Evolutionary conservation across 1,284 basidiomycete species (phyloP), one percentile per base, ranked within the genome.

Genomic region (Erythrobasidium hasegawianum): DNA sequence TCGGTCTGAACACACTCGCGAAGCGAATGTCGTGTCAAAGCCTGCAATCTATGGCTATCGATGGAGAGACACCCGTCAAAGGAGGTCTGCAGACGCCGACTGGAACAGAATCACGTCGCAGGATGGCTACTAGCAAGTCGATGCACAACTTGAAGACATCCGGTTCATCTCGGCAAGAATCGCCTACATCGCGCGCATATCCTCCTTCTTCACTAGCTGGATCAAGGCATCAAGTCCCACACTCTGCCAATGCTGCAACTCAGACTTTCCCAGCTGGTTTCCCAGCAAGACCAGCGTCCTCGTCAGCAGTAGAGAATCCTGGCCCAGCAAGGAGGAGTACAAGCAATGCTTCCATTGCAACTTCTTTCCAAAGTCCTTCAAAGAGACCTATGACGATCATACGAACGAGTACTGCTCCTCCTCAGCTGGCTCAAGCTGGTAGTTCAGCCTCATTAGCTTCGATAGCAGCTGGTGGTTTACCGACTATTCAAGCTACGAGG

Each of bases 361-460:
- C 67, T 7, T 49, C 52, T 39, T 47, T 49, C 27, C 50, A 26
- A 24, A 52, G 47, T 20, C 62, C 40, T 18, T 65, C 47, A 9
- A 64, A 59, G 29, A 53, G 55, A n/a, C 59, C 52, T 3, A 57
- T 52, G 29, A 50, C 43, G 8, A 40, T 58, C 13, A 45, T 47
- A 14, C 40, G 62, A 50, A 65, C 62, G 13, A 49, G 55, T 3
- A 65, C 62, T n/a, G 62, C 62, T 3, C 62, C 62, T 10, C 62
- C 62, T 26, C 62, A 65, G 18, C 27, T 65, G 20, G 45, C 55
- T 18, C 54, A 52, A 10, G 55, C 59, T 59, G 41, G 57, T 67
- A 43, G 41, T 55, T n/a, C 74, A 67, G 68, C 79, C 66, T 57
- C 73, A 77, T 20, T 80, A 82, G 2, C 79, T 40, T 52, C 27